These are phyloP conservation scores for Camellia oleifera DNA, from an alignment of 179 eudicot genomes.

Conservation along the genomic window DNA sequence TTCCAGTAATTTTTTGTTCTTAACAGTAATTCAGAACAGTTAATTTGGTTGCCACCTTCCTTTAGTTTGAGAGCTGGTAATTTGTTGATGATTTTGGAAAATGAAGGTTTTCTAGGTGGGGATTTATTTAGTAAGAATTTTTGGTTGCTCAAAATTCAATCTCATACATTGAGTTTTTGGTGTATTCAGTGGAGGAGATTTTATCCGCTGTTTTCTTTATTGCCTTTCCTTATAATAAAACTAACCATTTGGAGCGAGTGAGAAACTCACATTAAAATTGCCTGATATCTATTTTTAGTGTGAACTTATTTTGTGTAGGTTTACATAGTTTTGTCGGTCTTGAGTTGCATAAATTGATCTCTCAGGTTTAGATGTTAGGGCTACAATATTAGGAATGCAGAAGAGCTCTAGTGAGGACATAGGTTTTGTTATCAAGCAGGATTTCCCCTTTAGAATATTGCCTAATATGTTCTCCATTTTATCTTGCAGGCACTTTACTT, in stretches of 20 bases:
- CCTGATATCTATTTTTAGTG: neutral
- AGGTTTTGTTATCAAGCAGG: slow-evolving; percentile 11
- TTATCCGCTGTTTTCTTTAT: neutral
- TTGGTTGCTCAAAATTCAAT: neutral
- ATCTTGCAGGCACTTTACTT: slow-evolving; percentile 79
- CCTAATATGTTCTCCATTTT: neutral
- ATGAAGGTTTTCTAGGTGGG: neutral
- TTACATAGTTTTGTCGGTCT: neutral
- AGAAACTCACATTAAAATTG: neutral
- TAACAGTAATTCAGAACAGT: too few relatives aligned
- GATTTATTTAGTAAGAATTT: neutral
- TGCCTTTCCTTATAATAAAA: neutral
- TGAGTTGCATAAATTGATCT: neutral
- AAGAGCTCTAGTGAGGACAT: neutral
- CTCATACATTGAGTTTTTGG: neutral
- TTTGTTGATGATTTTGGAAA: neutral
- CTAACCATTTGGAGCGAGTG: neutral
- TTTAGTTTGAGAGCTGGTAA: neutral
- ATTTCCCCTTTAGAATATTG: neutral
- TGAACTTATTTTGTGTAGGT: neutral
- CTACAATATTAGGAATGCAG: neutral
- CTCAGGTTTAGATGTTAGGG: neutral
- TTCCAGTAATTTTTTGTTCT: too few relatives aligned
- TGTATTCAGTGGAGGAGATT: neutral
- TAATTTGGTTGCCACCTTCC: neutral